phyloP scores from a whole-genome alignment of 768 basidiomycete species.

The Mycena vulgaris region DNA sequence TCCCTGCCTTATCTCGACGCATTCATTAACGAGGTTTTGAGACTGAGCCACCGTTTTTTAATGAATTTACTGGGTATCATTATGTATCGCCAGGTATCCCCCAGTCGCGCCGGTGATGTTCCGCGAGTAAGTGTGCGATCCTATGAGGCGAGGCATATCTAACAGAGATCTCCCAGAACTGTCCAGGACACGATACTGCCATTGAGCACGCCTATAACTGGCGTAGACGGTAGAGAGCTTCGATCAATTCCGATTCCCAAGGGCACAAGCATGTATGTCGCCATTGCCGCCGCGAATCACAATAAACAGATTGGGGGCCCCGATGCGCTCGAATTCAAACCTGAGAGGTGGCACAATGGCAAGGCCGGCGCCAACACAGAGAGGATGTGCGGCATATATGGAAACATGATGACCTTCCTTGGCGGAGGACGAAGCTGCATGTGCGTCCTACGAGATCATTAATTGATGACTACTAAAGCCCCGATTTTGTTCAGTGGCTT shows the following conservation, averaged over 20 bases:
- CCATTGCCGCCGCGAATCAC: not conserved
- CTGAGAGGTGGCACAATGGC: not conserved
- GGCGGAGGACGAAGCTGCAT: not conserved
- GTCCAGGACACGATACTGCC: not conserved
- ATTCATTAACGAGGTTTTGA: conserved; percentile 9
- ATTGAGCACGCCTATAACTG: not conserved
- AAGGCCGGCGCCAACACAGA: not conserved
- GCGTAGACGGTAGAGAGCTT: not conserved
- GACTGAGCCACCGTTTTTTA: not conserved
- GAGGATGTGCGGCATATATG: not conserved
- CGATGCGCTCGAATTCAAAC: not conserved
- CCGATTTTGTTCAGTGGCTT: not conserved
- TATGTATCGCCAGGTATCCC: not conserved
- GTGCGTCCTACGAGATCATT: not conserved
- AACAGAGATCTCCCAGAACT: not conserved
- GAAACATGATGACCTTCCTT: not conserved
- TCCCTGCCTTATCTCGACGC: conserved; percentile 12
- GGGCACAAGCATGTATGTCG: not conserved
- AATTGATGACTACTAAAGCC: not conserved
- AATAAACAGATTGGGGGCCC: not conserved
- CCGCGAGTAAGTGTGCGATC: not conserved
- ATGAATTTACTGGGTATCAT: not conserved
- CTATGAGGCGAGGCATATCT: not conserved
- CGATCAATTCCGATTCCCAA: not conserved
- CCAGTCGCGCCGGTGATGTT: not conserved